Percentiles rank a stretch among this genome's conserved stretches.
phyloP scores from a whole-genome alignment of 371 early-diverging fungal genomes.

The Zychaea mexicana region DNA sequence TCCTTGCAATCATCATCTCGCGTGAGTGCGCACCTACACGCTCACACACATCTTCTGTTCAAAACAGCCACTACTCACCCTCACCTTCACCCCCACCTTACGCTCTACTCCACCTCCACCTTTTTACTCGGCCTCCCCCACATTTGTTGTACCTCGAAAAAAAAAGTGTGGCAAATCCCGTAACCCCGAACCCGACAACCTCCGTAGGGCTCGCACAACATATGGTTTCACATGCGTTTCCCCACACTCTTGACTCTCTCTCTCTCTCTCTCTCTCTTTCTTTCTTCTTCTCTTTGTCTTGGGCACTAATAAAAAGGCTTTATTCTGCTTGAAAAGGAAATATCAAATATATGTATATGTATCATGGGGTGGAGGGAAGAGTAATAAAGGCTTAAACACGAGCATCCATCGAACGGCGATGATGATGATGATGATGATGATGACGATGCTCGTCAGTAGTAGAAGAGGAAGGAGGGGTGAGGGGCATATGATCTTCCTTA shows the following conservation, averaged over 20 bases:
- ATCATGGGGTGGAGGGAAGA: neutral
- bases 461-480: neutral
- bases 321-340: neutral
- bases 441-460: too few relatives aligned
- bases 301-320: neutral
- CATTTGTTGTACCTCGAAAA: too few relatives aligned
- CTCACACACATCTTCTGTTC: too few relatives aligned
- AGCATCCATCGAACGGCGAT: constrained; percentile 11
- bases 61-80: too few relatives aligned
- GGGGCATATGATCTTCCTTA: neutral
- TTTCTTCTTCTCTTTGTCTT: neutral
- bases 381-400: neutral
- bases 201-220: neutral
- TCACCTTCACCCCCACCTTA: neutral
- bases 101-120: neutral
- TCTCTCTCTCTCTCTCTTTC: constrained; percentile 3
- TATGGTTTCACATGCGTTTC: constrained; percentile 17
- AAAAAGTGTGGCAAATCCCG: neutral
- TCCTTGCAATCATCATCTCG: too few relatives aligned
- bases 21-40: too few relatives aligned
- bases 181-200: constrained; percentile 11
- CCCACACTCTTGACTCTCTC: constrained; percentile 7
- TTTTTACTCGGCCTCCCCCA: neutral
- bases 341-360: neutral
- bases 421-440: neutral